Base-by-base conservation (phyloP, 352 stramenopile species). In the Aphanomyces invadans region DNA sequence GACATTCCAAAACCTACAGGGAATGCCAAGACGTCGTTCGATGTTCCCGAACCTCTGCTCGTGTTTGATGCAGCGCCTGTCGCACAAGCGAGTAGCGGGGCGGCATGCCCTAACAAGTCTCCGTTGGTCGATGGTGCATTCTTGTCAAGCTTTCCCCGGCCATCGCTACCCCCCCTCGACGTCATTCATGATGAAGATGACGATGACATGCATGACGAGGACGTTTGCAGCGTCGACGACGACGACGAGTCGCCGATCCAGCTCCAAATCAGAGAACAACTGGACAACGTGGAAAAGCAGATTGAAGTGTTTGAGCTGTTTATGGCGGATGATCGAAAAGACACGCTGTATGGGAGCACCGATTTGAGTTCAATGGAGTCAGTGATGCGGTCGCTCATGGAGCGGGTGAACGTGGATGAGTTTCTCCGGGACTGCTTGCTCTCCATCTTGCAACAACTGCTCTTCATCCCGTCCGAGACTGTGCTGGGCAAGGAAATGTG, bases 291-390 rank as follows among this genome's bases (percentile, higher is more conserved):
- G 76, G 84, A 93, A 62, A 91, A 90, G 62, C 84, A 93, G 60
- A 93, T 93, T 49, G 84, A 93, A 68, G 84, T 93, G 46, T 93
- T 93, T 56, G 84, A 93, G 64, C 78, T 83, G 17, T 93, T 93
- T 51, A 91, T 91, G 84, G 84, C 91, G 62, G 84, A 93, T 44
- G 84, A 93, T 62, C 84, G 84, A 15, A 91, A 91, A 74, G 79
- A 91, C 68, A 91, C 84, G 12, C 89, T 93, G 60, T 93, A 89
- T 71, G 81, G 89, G 49, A 72, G 80, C 36, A 93, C 84, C 4
- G 84, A 93, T 65, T 69, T 93, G 26, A 76, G 82, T 10, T 89
- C 78, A 1, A 65, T 85, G 29, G 76, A 88, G 26, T 89, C 80
- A 56, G 83, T 93, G 1, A 89, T 87, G 57, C 69, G 76, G 53